A percentile compares a stretch with the other conserved stretches of the same genome.
Conservation (phyloP, 768 basidiomycete genomes). For the Cubamyces lactineus region DNA sequence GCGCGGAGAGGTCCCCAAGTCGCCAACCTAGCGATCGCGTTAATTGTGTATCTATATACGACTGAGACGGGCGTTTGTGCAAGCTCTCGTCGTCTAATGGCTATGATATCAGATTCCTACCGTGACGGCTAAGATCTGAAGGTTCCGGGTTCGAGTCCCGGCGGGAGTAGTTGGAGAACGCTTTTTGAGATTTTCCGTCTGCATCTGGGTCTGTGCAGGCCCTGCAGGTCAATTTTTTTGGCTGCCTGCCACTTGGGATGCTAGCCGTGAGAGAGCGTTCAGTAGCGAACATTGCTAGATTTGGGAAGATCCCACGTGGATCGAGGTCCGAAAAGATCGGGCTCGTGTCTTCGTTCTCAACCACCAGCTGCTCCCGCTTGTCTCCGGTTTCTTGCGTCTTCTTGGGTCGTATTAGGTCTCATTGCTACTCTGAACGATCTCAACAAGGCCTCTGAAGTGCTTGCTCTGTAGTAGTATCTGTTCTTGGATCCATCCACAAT, state of each 20-base stretch:
- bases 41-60: too few relatives aligned
- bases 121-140: slow-evolving; percentile 17
- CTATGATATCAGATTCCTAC: slow-evolving; percentile 29
- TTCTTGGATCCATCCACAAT: too few relatives aligned
- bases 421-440: background rate
- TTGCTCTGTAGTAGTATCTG: too few relatives aligned
- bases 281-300: background rate
- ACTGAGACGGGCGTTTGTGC: background rate
- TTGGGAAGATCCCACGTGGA: background rate
- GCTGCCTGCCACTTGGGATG: background rate
- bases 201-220: too few relatives aligned
- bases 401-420: background rate
- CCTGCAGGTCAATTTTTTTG: too few relatives aligned
- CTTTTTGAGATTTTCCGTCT: background rate
- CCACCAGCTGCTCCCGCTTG: background rate
- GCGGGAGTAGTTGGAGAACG: slow-evolving; percentile 17
- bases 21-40: too few relatives aligned
- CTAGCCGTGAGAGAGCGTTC: slow-evolving; percentile 1
- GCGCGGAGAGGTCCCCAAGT: too few relatives aligned
- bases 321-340: slow-evolving; percentile 3
- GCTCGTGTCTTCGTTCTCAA: slow-evolving; percentile 2
- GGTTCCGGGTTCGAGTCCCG: slow-evolving; percentile 30
- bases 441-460: background rate
- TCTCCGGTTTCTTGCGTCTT: background rate
- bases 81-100: slow-evolving; percentile 29